Percentiles rank a stretch among this genome's conserved stretches.
Evolutionary conservation across 352 stramenopile species (phyloP).

Genomic region (Thalassiosira hispida): DNA sequence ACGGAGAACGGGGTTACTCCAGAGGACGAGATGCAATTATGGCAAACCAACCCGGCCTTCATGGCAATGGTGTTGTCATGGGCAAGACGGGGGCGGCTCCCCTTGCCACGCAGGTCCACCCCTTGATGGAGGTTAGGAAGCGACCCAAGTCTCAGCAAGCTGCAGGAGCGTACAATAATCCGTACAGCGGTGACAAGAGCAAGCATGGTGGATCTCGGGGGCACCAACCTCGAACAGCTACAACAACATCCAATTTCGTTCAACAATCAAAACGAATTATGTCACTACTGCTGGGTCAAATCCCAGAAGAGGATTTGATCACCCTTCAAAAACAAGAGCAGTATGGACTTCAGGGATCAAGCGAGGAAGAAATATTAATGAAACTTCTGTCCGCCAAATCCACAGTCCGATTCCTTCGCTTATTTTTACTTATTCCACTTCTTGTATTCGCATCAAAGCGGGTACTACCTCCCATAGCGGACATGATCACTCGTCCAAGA

Average conservation of each 20-base stretch:
- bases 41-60: not conserved
- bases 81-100: conserved; percentile 7
- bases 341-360: conserved; percentile 3
- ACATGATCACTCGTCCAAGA: conserved; percentile 35
- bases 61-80: conserved; percentile 9
- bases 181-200: conserved; percentile 11
- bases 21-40: conserved; percentile 5
- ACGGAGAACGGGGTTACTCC: not conserved
- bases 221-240: not conserved
- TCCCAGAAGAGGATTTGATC: conserved; percentile 18
- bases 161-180: conserved; percentile 3
- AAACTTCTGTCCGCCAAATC: conserved; percentile 48
- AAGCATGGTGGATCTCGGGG: not conserved
- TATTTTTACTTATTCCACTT: conserved; percentile 41
- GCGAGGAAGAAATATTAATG: conserved; percentile 38
- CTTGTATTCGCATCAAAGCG: conserved; percentile 19
- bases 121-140: conserved; percentile 22
- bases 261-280: conserved; percentile 27
- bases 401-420: conserved; percentile 32
- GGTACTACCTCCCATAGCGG: conserved; percentile 25
- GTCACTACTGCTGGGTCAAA: conserved; percentile 32
- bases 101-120: conserved; percentile 14
- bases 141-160: not conserved
- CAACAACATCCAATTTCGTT: conserved; percentile 7
- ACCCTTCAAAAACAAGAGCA: conserved; percentile 21